phyloP scores from a whole-genome alignment of 2,329 filamentous ascomycete genomes.

The Fusarium marasasianum region DNA sequence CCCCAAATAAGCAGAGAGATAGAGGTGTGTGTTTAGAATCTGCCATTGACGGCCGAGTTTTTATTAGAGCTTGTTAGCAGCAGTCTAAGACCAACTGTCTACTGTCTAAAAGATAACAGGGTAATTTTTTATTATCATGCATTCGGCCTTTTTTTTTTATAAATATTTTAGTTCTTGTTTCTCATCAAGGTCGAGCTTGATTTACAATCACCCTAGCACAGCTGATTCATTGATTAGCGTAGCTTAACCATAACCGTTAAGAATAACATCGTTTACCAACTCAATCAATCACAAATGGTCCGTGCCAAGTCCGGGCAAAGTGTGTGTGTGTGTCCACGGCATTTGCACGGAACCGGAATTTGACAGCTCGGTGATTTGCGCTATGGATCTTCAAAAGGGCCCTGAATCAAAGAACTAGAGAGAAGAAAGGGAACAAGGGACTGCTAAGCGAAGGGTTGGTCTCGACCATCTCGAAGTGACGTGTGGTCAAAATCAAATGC shows the following conservation, averaged over 20 bases:
- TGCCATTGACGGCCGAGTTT: not conserved
- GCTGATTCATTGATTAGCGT: constrained; percentile 1
- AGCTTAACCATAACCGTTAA: constrained; percentile 14
- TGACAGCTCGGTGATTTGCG: constrained; percentile 31
- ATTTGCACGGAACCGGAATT: constrained; percentile 12
- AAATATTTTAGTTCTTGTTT: not conserved
- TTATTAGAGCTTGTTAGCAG: constrained; percentile 1
- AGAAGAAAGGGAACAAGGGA: not conserved
- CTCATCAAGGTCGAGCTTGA: constrained; percentile 1
- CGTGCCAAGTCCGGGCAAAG: not conserved
- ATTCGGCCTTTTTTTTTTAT: constrained; percentile 6
- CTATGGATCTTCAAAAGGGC: constrained; percentile 13
- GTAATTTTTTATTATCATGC: not conserved
- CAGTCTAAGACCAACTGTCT: not conserved
- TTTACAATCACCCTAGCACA: constrained; percentile 25
- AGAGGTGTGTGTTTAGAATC: constrained; percentile 20
- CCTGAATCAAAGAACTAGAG: not conserved
- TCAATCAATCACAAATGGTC: constrained; percentile 3
- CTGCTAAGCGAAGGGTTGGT: not conserved
- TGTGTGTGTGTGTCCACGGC: constrained; percentile 5
- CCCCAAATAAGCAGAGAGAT: not conserved
- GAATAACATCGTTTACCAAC: constrained; percentile 1
- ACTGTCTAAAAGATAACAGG: not conserved
- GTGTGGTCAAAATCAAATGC: constrained; percentile 6
- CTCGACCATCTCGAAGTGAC: constrained; percentile 30